phyloP scores from a whole-genome alignment of 2,329 filamentous ascomycete genomes.

The Ophiostoma sp. region DNA sequence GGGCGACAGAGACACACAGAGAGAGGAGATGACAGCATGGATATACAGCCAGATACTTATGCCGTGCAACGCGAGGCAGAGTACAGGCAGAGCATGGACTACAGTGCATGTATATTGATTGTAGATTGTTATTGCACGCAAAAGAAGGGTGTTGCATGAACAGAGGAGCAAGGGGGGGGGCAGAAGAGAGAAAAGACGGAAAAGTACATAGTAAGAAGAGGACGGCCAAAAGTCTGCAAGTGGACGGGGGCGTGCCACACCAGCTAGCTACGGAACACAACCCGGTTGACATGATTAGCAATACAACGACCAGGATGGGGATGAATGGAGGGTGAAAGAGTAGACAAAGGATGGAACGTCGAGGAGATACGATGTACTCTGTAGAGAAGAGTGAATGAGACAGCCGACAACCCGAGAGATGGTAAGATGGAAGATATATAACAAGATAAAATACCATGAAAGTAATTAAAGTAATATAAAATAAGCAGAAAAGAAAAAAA shows the following conservation, averaged over 20 bases:
- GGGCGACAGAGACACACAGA: too few species aligned
- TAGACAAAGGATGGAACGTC: too few species aligned
- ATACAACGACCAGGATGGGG: background rate
- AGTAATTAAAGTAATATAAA: background rate
- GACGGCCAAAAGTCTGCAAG: background rate
- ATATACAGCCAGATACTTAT: background rate
- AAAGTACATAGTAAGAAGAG: background rate
- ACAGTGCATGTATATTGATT: background rate
- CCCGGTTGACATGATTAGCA: constrained; percentile 4
- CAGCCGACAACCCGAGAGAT: background rate
- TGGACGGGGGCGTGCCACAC: background rate
- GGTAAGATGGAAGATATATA: background rate
- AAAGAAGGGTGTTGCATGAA: background rate
- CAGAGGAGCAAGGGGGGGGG: background rate
- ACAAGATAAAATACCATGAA: background rate
- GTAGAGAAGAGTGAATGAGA: background rate
- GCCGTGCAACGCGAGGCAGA: background rate
- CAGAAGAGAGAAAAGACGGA: background rate
- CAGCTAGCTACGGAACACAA: constrained; percentile 1
- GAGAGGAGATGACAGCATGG: background rate
- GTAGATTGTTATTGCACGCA: background rate
- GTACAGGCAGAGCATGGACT: background rate
- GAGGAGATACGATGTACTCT: background rate
- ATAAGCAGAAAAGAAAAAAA: background rate
- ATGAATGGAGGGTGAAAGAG: background rate